Base-by-base conservation (phyloP, 2,329 filamentous ascomycete genomes). In the Apiospora sp. region DNA sequence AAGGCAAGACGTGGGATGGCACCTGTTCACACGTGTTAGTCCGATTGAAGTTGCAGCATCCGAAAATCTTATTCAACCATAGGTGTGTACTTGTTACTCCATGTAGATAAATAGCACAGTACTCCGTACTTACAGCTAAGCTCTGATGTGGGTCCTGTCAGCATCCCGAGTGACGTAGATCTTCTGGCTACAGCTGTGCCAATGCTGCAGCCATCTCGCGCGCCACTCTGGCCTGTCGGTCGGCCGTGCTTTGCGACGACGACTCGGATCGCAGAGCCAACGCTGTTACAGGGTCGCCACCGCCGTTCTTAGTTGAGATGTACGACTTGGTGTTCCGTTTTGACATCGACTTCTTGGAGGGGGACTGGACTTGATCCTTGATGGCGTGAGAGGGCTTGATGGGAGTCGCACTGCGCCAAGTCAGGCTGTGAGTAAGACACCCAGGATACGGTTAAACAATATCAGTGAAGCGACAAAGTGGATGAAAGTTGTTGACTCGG, bases 231-330 rank as follows among this genome's bases (percentile, higher is more conserved):
- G 13, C 49, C 4, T 30, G 49, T 54, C 64, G 37, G 37, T 46
- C 22, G 16, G 64, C 19, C 13, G 44, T 27, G 41, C 37, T 68
- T 16, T 68, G 22, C 10, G 64, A 44, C 10, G 64, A 68, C n/a
- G 64, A 14, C 44, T 24, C 44, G 22, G 41, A 24, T 13, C 68
- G 48, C 22, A 48, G 30, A 12, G 44, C 24, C n/a, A 69, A 7
- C 22, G 68, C 68, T 14, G 68, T 69, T 6, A 69, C 68, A 2
- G 68, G 44, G 48, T 69, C 44, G 5, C 68, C 68, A 12, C 68
- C 68, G 30, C 68, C 27, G 44, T 69, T 69, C n/a, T 48, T 34
- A 14, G 14, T 51, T 4, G 43, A n/a, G 27, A 69, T 69, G 30
- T 69, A 54, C 2, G 24, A n/a, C 5, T 13, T n/a, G 14, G 34